Evolutionary conservation across 257 asterid genomes (phyloP), one percentile per base, ranked within the genome.

Genomic region (Petrea volubilis): DNA sequence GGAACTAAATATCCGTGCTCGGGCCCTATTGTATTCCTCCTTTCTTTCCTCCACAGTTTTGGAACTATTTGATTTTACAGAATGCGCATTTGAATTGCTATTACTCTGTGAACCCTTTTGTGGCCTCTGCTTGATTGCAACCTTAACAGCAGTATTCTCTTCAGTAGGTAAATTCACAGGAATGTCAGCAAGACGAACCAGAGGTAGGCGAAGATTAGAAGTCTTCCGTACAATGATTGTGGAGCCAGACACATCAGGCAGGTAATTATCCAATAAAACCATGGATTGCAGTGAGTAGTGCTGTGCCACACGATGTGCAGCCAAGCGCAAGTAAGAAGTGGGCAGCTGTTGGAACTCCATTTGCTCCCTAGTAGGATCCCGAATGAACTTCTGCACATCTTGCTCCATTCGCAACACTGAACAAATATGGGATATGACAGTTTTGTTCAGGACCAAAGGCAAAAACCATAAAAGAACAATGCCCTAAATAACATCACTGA

Each of bases 231-330:
- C 91, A 81, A 95, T 88, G 63, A 95, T 95, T 80, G 85, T 88
- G 74, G 99, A 88, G 43, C 95, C 96, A 72, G 97, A 88, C 8
- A 96, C 98, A 80, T 92, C 99, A 0, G 92, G 96, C 62, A 90
- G 71, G 76, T 82, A 90, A 77, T 89, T 91, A 72, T 95, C 98
- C 91, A 90, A 44, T 75, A 88, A 84, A 83, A 95, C 98, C 98
- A 92, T 92, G 61, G 99, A 95, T 52, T 87, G 96, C 76, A 95
- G 85, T n/a, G 91, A 92, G 74, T 95, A 95, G 78, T 95, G 99
- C 67, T 95, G 99, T 21, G 99, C 98, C 51, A 95, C 96, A 50
- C 98, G 98, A 84, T 95, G 99, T 61, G 97, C 99, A 70, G 99
- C 99, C 88, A 95, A 80, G 7, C 99, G 93, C 80, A 92, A 81